Percentiles rank a stretch among this genome's conserved stretches.
Evolutionary conservation across 2,329 filamentous ascomycete genomes (phyloP).

Genomic region (Leptographium wingfieldii): DNA sequence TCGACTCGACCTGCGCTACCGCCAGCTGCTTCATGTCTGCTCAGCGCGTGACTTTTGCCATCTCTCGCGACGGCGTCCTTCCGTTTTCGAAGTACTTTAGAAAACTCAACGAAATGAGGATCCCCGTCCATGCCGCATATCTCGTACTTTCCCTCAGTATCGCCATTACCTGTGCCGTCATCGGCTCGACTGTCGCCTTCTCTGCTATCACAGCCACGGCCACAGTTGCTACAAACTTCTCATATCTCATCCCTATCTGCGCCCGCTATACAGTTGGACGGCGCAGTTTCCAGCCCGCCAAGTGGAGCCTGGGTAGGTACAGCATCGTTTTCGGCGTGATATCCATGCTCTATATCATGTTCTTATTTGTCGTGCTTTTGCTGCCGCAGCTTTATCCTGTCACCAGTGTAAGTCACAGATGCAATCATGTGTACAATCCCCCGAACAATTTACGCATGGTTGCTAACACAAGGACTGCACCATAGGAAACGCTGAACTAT

Average conservation of each 20-base stretch:
- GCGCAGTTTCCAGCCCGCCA: constrained; percentile 20
- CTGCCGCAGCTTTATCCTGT: constrained; percentile 26
- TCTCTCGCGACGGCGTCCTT: constrained; percentile 25
- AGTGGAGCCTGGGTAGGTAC: constrained; percentile 21
- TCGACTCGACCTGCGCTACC: constrained; percentile 24
- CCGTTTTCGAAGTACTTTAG: constrained; percentile 23
- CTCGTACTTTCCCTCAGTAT: constrained; percentile 22
- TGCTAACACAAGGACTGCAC: background rate
- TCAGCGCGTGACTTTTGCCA: constrained; percentile 26
- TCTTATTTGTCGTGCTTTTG: constrained; percentile 23
- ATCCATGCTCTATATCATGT: constrained; percentile 21
- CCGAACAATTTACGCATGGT: too few relatives aligned
- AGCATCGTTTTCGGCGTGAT: constrained; percentile 16
- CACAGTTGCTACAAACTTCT: constrained; percentile 25
- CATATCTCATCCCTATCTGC: constrained; percentile 25
- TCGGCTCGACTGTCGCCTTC: constrained; percentile 32
- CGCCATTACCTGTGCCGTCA: constrained; percentile 27
- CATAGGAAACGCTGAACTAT: constrained; percentile 23
- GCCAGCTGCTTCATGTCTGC: constrained; percentile 25
- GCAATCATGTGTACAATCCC: too few relatives aligned
- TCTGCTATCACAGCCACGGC: constrained; percentile 25
- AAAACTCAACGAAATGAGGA: constrained; percentile 18
- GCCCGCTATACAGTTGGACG: constrained; percentile 25
- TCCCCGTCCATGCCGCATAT: constrained; percentile 20
- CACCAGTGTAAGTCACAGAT: constrained; percentile 9